Conservation (phyloP, 2,329 filamentous ascomycete species). For the Paraconiothyrium sp. region DNA sequence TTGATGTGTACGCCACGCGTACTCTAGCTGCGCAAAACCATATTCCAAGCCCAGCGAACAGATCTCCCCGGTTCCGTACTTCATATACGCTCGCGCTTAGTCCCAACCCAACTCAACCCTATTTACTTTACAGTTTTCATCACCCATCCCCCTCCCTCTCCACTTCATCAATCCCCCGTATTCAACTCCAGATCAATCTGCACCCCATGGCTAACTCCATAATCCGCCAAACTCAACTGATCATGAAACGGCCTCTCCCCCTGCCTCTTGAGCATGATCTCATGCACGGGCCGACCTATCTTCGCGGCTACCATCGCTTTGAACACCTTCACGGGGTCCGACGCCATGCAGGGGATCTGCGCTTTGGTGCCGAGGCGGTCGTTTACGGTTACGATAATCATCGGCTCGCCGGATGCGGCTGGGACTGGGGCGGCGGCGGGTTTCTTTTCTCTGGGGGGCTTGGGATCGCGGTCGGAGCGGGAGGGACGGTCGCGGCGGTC, state of each 20-base stretch:
- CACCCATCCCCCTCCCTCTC: neutral
- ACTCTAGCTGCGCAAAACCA: too few species aligned
- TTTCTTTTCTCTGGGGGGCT: constrained; percentile 40
- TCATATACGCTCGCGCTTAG: neutral
- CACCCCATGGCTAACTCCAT: constrained; percentile 92
- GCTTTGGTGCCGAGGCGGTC: constrained; percentile 97
- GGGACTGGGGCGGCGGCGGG: constrained; percentile 39
- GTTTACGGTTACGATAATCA: constrained; percentile 95
- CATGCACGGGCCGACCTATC: constrained; percentile 87
- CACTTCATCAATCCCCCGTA: constrained; percentile 40
- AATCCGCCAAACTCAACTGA: constrained; percentile 85
- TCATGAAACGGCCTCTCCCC: constrained; percentile 95
- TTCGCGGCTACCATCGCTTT: constrained; percentile 91
- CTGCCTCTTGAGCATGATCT: constrained; percentile 91
- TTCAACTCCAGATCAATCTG: constrained; percentile 59
- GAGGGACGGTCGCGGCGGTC: constrained; percentile 20
- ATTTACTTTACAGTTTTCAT: too few species aligned
- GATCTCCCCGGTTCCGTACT: neutral
- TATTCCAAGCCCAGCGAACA: too few species aligned
- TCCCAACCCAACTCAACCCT: too few species aligned
- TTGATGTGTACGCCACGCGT: neutral
- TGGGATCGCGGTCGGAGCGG: constrained; percentile 49
- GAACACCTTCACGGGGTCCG: constrained; percentile 84
- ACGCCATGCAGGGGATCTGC: constrained; percentile 86
- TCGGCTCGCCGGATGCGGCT: constrained; percentile 67